A percentile compares a stretch with the other conserved stretches of the same genome.
These are phyloP conservation scores for Sphaerulina populicola DNA, from an alignment of 2,329 filamentous ascomycete genomes.

Conservation along the genomic window DNA sequence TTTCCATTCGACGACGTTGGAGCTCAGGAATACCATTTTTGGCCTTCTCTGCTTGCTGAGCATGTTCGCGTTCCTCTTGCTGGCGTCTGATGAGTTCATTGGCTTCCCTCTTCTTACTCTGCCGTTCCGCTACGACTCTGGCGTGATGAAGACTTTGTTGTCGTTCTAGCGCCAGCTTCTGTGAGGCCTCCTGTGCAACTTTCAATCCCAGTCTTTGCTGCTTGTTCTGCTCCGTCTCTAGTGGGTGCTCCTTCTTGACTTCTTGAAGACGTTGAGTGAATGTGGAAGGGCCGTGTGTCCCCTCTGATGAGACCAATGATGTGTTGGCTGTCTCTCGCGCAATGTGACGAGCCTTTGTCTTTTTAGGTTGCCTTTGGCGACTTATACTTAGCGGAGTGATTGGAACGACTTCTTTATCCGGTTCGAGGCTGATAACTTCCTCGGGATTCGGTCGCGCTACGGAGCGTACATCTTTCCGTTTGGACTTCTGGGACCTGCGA, in stretches of 20 bases:
- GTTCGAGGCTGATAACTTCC: background rate
- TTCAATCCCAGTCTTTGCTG: background rate
- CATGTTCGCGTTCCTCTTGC: background rate
- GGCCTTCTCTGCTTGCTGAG: background rate
- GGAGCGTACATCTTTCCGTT: background rate
- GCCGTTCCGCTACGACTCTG: background rate
- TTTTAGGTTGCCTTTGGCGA: background rate
- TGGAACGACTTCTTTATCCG: background rate
- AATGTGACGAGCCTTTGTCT: background rate
- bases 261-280: background rate
- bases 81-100: background rate
- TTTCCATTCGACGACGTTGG: background rate
- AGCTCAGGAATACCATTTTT: background rate
- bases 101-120: background rate
- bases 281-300: background rate
- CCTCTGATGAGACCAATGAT: background rate
- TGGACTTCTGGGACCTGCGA: background rate
- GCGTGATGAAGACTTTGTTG: background rate
- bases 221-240: background rate
- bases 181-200: background rate
- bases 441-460: background rate
- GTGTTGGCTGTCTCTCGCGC: background rate
- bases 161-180: background rate
- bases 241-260: background rate
- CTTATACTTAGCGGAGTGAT: background rate